A percentile compares a stretch with the other conserved stretches of the same genome.
phyloP scores from a whole-genome alignment of 1,284 basidiomycete species.

The Hypsizygus ulmarius region DNA sequence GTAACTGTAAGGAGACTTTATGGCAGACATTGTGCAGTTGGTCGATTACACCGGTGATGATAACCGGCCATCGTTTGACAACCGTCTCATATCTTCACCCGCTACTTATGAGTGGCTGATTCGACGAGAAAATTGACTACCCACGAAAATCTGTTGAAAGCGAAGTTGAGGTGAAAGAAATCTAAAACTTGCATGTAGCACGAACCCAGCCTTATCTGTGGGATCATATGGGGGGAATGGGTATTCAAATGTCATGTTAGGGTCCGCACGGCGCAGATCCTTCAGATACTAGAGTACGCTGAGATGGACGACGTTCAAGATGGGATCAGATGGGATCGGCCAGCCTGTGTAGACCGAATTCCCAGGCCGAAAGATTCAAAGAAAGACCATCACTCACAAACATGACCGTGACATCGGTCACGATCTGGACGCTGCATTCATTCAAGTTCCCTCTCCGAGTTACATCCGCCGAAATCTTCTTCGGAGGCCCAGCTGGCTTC shows the following conservation, averaged over 20 bases:
- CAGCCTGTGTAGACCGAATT: too few species aligned
- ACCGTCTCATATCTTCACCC: slow-evolving; percentile 40
- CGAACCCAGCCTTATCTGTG: slow-evolving; percentile 57
- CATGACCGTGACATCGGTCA: too few species aligned
- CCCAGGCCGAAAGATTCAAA: too few species aligned
- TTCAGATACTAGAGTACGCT: too few species aligned
- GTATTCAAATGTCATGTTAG: slow-evolving; percentile 37
- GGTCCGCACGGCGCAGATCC: background rate
- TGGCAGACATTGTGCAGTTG: slow-evolving; percentile 62
- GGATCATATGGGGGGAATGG: slow-evolving; percentile 67
- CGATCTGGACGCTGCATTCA: too few species aligned
- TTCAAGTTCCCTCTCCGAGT: too few species aligned
- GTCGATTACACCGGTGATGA: slow-evolving; percentile 79
- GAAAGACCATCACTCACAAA: too few species aligned
- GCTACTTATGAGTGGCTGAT: background rate
- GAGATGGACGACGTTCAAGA: too few species aligned
- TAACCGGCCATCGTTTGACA: slow-evolving; percentile 86
- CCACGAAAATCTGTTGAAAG: slow-evolving; percentile 50
- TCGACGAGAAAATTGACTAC: slow-evolving; percentile 20
- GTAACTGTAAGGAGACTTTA: slow-evolving; percentile 36
- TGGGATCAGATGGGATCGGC: too few species aligned
- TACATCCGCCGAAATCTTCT: too few species aligned
- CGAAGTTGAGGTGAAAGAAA: background rate
- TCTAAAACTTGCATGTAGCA: background rate
- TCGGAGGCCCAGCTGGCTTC: background rate